Base-by-base conservation (phyloP, 2,329 filamentous ascomycete species). In the Hyphodiscus sp. region DNA sequence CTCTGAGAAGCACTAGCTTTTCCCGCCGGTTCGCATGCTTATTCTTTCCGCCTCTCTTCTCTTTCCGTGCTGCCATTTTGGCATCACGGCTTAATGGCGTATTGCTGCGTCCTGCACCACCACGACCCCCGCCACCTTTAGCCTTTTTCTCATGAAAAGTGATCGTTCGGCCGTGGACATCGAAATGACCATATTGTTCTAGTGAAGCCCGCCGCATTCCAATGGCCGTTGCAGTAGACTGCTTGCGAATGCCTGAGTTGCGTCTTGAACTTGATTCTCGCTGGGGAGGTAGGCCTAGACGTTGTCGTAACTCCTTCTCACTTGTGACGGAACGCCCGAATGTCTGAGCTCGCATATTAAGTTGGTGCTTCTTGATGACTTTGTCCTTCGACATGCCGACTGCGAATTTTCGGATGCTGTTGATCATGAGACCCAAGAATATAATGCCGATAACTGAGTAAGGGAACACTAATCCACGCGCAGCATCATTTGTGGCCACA, bases 361-460 rank as follows among this genome's bases (percentile, higher is more conserved):
- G 73, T 49, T 82, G 70, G 63, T 86, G 83, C 42, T 76, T 77
- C 52, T 76, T 75, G 48, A 87, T 70, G 20, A 87, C 75, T 41
- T 87, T 85, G 56, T 83, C 77, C 47, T 79, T 74, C 20, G 80
- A 78, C 29, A 87, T 70, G 55, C 85, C 79, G 10, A 70, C 63
- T 1, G 78, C 79, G 55, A 86, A 85, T 44, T 76, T 80, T 54
- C 79, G 77, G 53, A 88, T 80, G 54, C 81, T 85, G 23, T 77
- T 78, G 19, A 89, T 80, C 61, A 87, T 80, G 29, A 89, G 72
- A 74, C 82, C 85, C 0, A 89, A 74, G 61, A 85, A 86, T 44
- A 88, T 80, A 56, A 85, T 85, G 7, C 85, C 85, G 20, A 82
- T 76, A 0, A 87, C 80, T 1, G 84, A 79, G 63, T 83, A 89